These are phyloP conservation scores for Tripterygium wilfordii DNA, from an alignment of 177 flowering plant species.

Conservation along the genomic window DNA sequence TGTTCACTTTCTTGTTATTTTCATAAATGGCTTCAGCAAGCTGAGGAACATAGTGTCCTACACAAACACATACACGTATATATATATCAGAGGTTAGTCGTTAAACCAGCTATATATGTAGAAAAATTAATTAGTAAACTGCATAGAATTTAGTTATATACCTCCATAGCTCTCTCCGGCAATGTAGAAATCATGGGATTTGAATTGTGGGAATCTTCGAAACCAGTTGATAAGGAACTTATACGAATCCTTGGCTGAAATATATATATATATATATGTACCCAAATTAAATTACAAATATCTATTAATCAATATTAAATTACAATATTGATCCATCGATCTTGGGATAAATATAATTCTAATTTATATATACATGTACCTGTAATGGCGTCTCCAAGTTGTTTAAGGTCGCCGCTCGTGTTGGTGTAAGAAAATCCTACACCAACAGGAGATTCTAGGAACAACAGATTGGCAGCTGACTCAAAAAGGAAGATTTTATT, in stretches of 20 bases:
- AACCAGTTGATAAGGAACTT: conserved; percentile 65
- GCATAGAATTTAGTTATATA: background rate
- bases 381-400: conserved; percentile 27
- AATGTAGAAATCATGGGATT: conserved; percentile 49
- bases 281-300: background rate
- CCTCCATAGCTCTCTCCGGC: conserved; percentile 87
- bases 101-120: background rate
- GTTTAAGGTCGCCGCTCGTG: conserved; percentile 40
- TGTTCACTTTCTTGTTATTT: conserved; percentile 33
- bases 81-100: background rate
- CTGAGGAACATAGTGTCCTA: conserved; percentile 82
- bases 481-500: background rate
- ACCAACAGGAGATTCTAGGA: conserved; percentile 65
- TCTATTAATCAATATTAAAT: background rate
- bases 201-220: conserved; percentile 55
- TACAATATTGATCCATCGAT: background rate
- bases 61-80: background rate
- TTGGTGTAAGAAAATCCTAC: conserved; percentile 72
- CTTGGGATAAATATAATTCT: background rate
- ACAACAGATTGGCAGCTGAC: conserved; percentile 60
- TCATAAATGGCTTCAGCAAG: conserved; percentile 63
- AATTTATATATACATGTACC: conserved; percentile 14
- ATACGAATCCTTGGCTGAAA: conserved; percentile 60
- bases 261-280: background rate
- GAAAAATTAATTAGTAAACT: background rate